These are phyloP conservation scores for Thelephora ganbajun DNA, from an alignment of 768 basidiomycete species.

Conservation along the genomic window DNA sequence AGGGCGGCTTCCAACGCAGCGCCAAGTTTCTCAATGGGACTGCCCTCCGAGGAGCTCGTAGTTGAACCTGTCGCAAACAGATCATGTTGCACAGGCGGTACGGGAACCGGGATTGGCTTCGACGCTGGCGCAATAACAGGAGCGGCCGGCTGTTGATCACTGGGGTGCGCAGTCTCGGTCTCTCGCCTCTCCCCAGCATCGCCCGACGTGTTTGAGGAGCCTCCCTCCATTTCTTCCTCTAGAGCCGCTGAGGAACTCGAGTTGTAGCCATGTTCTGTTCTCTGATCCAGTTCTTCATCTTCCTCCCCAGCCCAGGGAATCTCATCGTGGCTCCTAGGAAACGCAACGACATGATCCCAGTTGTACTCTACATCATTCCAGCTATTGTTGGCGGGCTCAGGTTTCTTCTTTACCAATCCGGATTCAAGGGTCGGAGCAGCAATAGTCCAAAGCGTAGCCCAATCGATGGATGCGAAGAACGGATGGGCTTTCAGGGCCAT, in stretches of 20 bases:
- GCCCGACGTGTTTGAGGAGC: neutral
- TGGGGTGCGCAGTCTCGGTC: conserved; percentile 9
- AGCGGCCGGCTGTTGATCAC: conserved; percentile 7
- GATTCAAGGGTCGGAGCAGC: conserved; percentile 42
- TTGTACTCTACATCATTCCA: conserved; percentile 19
- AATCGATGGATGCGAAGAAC: conserved; percentile 45
- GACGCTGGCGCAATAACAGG: conserved; percentile 6
- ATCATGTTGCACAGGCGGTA: conserved; percentile 10
- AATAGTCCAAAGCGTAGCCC: conserved; percentile 55
- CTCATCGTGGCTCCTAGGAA: conserved; percentile 22
- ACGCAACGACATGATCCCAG: conserved; percentile 41
- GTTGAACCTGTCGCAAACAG: conserved; percentile 24
- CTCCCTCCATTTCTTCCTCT: neutral
- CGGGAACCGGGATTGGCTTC: conserved; percentile 16
- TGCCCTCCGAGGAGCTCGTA: conserved; percentile 36
- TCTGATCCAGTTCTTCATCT: conserved; percentile 8
- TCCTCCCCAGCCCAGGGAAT: conserved; percentile 40
- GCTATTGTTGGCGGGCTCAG: conserved; percentile 7
- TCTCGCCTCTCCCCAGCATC: neutral
- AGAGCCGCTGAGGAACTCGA: neutral
- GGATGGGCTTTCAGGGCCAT: conserved; percentile 41
- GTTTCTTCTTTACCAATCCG: conserved; percentile 40
- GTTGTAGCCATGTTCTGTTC: neutral
- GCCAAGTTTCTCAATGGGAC: conserved; percentile 25
- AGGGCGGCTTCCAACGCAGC: conserved; percentile 20